Conservation (phyloP, 177 flowering plant species). For the Vitis hybrid region DNA sequence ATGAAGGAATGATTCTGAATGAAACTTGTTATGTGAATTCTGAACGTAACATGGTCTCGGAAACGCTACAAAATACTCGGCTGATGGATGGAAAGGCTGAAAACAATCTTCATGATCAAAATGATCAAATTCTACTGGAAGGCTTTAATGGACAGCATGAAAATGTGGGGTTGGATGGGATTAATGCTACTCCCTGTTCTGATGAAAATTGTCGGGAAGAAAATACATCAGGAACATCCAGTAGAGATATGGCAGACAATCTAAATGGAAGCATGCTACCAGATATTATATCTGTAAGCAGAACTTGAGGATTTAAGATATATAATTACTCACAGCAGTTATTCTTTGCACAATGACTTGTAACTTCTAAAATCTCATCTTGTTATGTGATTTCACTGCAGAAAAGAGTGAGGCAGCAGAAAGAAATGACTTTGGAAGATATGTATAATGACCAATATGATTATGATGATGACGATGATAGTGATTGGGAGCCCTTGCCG, state of each 20-base stretch:
- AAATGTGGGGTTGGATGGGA: conserved; percentile 28
- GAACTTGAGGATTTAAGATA: background rate
- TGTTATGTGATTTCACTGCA: conserved; percentile 18
- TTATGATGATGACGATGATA: conserved; percentile 70
- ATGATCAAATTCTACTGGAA: conserved; percentile 14
- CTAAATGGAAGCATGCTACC: conserved; percentile 9
- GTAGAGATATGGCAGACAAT: conserved; percentile 12
- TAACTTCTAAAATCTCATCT: background rate
- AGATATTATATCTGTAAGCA: conserved; percentile 24
- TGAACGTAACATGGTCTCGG: conserved; percentile 18
- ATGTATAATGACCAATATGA: conserved; percentile 42
- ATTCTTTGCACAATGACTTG: background rate
- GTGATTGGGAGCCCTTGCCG: conserved; percentile 82
- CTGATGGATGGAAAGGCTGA: conserved; percentile 29
- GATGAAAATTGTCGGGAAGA: conserved; percentile 19
- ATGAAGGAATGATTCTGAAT: conserved; percentile 12
- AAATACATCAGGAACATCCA: conserved; percentile 1
- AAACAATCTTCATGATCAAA: conserved; percentile 19
- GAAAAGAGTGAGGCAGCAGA: conserved; percentile 36
- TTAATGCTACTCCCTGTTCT: conserved; percentile 1
- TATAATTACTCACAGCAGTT: background rate
- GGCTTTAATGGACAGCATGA: conserved; percentile 24
- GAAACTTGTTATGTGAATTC: conserved; percentile 16
- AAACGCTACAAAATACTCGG: conserved; percentile 17
- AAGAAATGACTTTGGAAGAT: conserved; percentile 60